Evolutionary conservation across 495 filamentous ascomycete species (phyloP).

Genomic region (Xylaria curta): DNA sequence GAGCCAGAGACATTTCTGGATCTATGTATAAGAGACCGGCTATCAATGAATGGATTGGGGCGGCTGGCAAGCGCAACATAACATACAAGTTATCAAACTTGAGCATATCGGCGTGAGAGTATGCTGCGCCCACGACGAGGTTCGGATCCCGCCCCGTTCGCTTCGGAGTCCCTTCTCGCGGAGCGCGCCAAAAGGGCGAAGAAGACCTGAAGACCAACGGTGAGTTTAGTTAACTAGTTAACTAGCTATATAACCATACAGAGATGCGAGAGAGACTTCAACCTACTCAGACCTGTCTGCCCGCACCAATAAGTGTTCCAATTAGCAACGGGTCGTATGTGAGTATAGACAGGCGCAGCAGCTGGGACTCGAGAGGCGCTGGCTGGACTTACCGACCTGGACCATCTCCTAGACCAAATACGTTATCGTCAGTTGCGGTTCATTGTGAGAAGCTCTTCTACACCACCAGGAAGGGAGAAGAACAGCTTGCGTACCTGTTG

Average conservation of each 20-base stretch:
- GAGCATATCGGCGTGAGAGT: constrained; percentile 93
- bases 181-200: constrained; percentile 89
- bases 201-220: constrained; percentile 64
- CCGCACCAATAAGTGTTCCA: constrained; percentile 11
- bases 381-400: constrained; percentile 80
- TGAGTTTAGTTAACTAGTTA: not conserved
- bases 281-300: constrained; percentile 69
- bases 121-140: constrained; percentile 91
- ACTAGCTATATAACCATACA: not conserved
- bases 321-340: constrained; percentile 18
- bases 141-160: constrained; percentile 68
- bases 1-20: constrained; percentile 51
- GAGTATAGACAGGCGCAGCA: not conserved
- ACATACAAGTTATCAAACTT: constrained; percentile 79
- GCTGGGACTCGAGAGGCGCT: not conserved
- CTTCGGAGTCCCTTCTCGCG: constrained; percentile 55
- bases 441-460: not conserved
- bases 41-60: constrained; percentile 26
- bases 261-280: constrained; percentile 16
- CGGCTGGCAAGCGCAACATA: not conserved
- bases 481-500: constrained; percentile 67
- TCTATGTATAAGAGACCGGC: constrained; percentile 31
- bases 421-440: constrained; percentile 41
- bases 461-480: constrained; percentile 13
- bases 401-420: constrained; percentile 84